Conservation (phyloP, 2,329 filamentous ascomycete species). For the Trichoderma sp. region DNA sequence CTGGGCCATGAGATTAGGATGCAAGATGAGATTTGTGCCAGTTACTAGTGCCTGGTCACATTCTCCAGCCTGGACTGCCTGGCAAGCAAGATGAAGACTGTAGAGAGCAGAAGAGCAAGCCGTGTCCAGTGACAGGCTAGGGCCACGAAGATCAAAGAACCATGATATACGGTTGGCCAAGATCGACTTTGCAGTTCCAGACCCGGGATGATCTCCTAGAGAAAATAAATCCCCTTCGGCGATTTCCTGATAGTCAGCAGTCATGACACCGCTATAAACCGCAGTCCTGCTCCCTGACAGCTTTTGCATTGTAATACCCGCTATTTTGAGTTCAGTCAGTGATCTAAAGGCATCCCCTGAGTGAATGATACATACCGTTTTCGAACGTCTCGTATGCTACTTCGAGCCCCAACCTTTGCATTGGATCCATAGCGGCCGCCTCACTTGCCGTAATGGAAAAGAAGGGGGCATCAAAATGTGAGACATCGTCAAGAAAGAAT, state of each 20-base stretch:
- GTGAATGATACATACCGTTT: neutral
- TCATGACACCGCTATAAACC: neutral
- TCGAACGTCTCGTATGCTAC: neutral
- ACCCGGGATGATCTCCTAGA: neutral
- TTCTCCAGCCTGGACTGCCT: neutral
- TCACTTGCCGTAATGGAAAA: neutral
- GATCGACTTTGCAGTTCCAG: neutral
- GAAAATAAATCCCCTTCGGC: neutral
- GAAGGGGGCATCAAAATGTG: neutral
- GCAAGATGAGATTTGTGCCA: neutral
- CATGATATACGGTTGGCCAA: conserved; percentile 4
- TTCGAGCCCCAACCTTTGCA: neutral
- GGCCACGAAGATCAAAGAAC: neutral
- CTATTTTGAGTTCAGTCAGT: neutral
- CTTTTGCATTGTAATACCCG: neutral
- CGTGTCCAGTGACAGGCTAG: neutral
- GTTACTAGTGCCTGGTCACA: neutral
- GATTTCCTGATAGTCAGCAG: neutral
- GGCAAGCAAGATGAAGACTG: conserved; percentile 6
- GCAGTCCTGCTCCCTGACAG: neutral
- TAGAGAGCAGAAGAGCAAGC: neutral
- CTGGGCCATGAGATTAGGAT: neutral
- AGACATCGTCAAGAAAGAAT: neutral
- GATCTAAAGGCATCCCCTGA: neutral
- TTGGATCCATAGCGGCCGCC: neutral